Evolutionary conservation across 1,139 yeast species (phyloP).

Genomic region (Saccharomyces hybrid): DNA sequence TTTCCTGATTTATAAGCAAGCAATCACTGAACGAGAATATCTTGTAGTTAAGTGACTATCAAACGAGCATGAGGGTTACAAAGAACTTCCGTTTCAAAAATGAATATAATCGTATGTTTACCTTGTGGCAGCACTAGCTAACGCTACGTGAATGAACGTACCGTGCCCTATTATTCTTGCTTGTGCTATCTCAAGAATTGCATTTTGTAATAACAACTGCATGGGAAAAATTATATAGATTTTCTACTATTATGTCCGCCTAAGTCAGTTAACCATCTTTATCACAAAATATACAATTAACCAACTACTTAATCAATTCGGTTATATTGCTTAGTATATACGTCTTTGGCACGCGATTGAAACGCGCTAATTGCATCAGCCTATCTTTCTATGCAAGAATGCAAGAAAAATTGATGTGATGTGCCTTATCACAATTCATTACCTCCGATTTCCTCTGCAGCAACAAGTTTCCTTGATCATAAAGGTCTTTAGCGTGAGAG

Average conservation of each 20-base stretch:
- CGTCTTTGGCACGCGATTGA: neutral
- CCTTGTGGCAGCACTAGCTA: neutral
- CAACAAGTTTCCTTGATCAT: neutral
- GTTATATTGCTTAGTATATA: neutral
- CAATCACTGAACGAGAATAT: neutral
- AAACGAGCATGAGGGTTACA: neutral
- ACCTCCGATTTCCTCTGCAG: neutral
- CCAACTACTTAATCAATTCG: neutral
- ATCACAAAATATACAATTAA: no score
- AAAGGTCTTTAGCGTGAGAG: neutral
- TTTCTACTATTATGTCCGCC: neutral
- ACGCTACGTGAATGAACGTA: neutral
- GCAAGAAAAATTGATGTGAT: neutral
- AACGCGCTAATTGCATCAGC: neutral
- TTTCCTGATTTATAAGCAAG: neutral
- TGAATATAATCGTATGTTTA: neutral
- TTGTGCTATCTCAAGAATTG: neutral
- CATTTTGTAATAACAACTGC: neutral
- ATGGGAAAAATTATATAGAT: neutral
- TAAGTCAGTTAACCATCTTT: neutral
- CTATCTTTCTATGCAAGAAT: neutral
- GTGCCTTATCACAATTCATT: neutral
- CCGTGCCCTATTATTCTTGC: neutral
- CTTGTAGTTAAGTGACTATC: neutral
- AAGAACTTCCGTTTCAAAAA: neutral